These are phyloP conservation scores for Ophiocordyceps camponoti-saundersi DNA, from an alignment of 2,329 filamentous ascomycete genomes.

Conservation along the genomic window DNA sequence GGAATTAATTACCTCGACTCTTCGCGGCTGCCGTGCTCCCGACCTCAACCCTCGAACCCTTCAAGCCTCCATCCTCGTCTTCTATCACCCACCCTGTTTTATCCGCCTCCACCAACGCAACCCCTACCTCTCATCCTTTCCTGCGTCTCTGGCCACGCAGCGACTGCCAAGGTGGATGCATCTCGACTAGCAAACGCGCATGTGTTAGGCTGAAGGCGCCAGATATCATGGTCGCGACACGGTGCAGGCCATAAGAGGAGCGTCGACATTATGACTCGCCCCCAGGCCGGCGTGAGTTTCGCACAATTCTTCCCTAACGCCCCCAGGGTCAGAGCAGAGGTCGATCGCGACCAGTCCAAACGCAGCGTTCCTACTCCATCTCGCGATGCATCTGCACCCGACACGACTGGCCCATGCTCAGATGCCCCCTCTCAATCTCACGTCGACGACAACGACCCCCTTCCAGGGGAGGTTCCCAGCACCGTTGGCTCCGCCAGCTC, in stretches of 20 bases:
- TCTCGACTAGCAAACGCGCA: background rate
- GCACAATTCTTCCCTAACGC: constrained; percentile 75
- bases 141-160: background rate
- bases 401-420: constrained; percentile 8
- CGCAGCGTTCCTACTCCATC: constrained; percentile 8
- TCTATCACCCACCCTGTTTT: background rate
- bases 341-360: constrained; percentile 10
- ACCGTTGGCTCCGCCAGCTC: constrained; percentile 59
- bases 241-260: constrained; percentile 33
- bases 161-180: background rate
- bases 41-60: background rate
- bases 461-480: constrained; percentile 50
- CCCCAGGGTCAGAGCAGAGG: constrained; percentile 41
- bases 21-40: background rate
- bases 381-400: constrained; percentile 4
- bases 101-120: background rate
- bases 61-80: background rate
- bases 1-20: background rate
- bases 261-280: constrained; percentile 58
- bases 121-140: background rate
- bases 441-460: constrained; percentile 42
- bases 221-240: constrained; percentile 40
- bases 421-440: constrained; percentile 16
- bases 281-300: constrained; percentile 57
- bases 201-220: constrained; percentile 11